Percentiles rank a stretch among this genome's conserved stretches.
phyloP scores from a whole-genome alignment of 2,329 filamentous ascomycete genomes.

The Apiospora sp. region DNA sequence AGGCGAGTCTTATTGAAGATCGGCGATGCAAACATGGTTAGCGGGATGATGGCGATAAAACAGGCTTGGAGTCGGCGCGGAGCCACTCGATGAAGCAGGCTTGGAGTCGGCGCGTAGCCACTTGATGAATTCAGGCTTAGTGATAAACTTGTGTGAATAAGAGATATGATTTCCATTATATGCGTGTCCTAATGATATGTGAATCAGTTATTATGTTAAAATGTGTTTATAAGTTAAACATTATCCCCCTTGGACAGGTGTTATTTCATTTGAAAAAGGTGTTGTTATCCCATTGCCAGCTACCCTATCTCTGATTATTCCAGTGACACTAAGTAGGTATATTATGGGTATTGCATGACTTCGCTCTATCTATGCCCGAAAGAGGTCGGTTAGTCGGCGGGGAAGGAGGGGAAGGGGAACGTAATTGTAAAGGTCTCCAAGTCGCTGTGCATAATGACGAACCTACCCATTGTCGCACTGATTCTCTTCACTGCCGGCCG shows the following conservation, averaged over 20 bases:
- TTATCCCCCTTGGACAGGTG: not conserved
- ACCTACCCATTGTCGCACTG: not conserved
- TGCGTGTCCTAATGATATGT: not conserved
- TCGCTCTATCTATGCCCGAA: conserved; percentile 14
- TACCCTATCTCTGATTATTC: not conserved
- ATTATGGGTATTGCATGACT: not conserved
- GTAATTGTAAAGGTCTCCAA: not conserved
- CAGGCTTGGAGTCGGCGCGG: conserved; percentile 5
- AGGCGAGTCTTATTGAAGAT: not conserved
- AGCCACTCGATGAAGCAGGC: conserved; percentile 1
- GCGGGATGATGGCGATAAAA: conserved; percentile 4
- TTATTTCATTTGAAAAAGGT: not conserved
- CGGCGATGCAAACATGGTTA: not conserved
- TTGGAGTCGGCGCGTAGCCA: conserved; percentile 2
- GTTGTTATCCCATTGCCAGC: not conserved
- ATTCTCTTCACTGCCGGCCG: not conserved
- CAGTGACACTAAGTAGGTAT: no score
- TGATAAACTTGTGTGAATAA: conserved; percentile 17
- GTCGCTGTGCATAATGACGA: conserved; percentile 3
- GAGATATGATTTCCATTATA: not conserved
- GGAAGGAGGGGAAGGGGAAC: not conserved
- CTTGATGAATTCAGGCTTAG: not conserved
- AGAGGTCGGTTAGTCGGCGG: not conserved
- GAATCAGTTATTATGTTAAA: not conserved
- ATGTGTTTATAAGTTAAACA: not conserved